A percentile compares a stretch with the other conserved stretches of the same genome.
These are phyloP conservation scores for Ulvella scutata DNA, from an alignment of 139 green algal species.

Conservation along the genomic window DNA sequence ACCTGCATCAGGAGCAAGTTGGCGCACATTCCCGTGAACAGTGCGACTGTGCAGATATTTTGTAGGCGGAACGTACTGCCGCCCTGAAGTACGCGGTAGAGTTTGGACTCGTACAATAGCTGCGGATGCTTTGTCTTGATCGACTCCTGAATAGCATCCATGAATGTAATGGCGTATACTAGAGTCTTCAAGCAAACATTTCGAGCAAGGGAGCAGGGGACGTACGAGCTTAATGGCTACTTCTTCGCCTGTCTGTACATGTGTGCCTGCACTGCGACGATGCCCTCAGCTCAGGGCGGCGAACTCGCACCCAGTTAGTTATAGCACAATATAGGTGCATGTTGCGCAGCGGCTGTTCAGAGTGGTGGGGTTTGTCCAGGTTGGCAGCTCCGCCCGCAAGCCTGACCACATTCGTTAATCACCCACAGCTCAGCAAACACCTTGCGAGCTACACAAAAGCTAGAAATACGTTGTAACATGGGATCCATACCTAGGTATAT, in stretches of 20 bases:
- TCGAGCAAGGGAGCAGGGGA: neutral
- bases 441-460: neutral
- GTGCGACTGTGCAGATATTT: no score
- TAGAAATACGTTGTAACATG: neutral
- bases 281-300: neutral
- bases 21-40: no score
- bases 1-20: conserved; percentile 33
- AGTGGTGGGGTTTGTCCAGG: no score
- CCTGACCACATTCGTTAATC: no score
- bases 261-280: conserved; percentile 59
- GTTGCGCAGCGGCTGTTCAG: no score
- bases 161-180: neutral
- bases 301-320: no score
- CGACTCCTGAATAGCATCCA: conserved; percentile 48
- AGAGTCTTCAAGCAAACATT: neutral
- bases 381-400: no score
- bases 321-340: no score
- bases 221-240: conserved; percentile 97
- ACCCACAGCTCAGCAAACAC: no score
- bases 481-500: conserved; percentile 62
- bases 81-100: conserved; percentile 88
- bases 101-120: conserved; percentile 85
- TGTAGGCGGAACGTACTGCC: conserved; percentile 41
- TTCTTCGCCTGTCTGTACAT: conserved; percentile 94
- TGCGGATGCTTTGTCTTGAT: conserved; percentile 80